Base-by-base conservation (phyloP, 192 early-diverging fungal species). In the Globomyces pollinis-pini region DNA sequence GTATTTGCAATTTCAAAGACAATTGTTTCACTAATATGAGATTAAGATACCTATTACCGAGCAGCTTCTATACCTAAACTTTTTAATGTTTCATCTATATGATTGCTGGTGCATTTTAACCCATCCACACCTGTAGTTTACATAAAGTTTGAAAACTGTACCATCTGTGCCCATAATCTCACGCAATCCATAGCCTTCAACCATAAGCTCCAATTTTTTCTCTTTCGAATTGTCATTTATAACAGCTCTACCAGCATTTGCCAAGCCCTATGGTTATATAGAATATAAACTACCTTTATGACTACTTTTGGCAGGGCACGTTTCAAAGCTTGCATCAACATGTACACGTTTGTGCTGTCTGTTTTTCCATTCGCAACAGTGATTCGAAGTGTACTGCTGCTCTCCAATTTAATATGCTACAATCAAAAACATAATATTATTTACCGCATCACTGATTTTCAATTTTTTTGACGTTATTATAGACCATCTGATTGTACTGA, bases 41-140 rank as follows among this genome's bases (percentile, higher is more conserved):
- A n/a, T n/a, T n/a, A n/a, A n/a, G n/a, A n/a, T n/a, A n/a, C n/a
- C n/a, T n/a, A n/a, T n/a, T n/a, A n/a, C n/a, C n/a, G n/a, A 4
- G 95, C 94, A 3, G 97, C 94, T 63, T 99, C 95, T 64, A 99
- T 96, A 45, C 97, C 97, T 30, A 99, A 75, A 26, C 87, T 88
- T 61, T 86, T 76, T 54, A 80, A 74, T 13, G 91, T 85, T 70
- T 99, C 97, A 75, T 97, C 86, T 49, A 93, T 88, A 65, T 95
- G 86, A 74, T 98, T 98, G 30, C 87, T 90, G 9, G 75, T 83
- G 1, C 90, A 88, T 34, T 82, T 61, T 15, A 74, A 67, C 16
- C 91, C 94, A 50, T 89, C 77, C 39, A 96, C 78, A 57, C 77
- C 77, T 73, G 29, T 7, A 51, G 15, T 28, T n/a, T n/a, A n/a